These are phyloP conservation scores for Haplosporangium sp. DNA, from an alignment of 371 early-diverging fungal genomes.

Conservation along the genomic window DNA sequence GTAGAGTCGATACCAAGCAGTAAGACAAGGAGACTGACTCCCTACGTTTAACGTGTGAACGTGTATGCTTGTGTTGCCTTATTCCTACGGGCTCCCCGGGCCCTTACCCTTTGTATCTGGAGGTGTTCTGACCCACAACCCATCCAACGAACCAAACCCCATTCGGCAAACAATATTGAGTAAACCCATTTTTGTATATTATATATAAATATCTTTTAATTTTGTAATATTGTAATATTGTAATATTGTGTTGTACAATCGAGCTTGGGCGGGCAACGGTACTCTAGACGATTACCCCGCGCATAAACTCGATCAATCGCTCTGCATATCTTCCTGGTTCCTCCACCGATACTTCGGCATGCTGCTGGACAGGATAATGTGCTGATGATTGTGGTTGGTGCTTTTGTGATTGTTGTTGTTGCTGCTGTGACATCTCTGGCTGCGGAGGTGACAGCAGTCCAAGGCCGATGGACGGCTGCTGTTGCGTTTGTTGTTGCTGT, in stretches of 20 bases:
- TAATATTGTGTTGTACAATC: too few species aligned
- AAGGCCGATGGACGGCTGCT: neutral
- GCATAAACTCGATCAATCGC: conserved; percentile 61
- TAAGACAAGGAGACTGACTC: neutral
- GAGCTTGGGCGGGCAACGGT: neutral
- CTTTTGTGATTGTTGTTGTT: neutral
- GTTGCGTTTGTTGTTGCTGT: conserved; percentile 14
- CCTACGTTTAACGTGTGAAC: too few species aligned
- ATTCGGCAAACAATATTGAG: too few species aligned
- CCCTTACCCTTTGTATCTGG: too few species aligned
- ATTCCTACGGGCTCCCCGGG: too few species aligned
- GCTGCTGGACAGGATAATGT: conserved; percentile 6
- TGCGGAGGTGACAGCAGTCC: neutral
- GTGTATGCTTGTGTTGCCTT: too few species aligned
- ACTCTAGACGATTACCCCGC: conserved; percentile 31
- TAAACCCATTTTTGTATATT: too few species aligned
- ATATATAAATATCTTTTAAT: too few species aligned
- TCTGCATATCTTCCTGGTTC: conserved; percentile 70
- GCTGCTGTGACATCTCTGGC: neutral
- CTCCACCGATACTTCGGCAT: conserved; percentile 65
- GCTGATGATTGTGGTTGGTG: conserved; percentile 6
- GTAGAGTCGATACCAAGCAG: neutral
- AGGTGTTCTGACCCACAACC: too few species aligned
- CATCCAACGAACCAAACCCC: too few species aligned
- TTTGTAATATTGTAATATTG: too few species aligned